Conservation (phyloP, 257 asterid species). For the Petrea volubilis region DNA sequence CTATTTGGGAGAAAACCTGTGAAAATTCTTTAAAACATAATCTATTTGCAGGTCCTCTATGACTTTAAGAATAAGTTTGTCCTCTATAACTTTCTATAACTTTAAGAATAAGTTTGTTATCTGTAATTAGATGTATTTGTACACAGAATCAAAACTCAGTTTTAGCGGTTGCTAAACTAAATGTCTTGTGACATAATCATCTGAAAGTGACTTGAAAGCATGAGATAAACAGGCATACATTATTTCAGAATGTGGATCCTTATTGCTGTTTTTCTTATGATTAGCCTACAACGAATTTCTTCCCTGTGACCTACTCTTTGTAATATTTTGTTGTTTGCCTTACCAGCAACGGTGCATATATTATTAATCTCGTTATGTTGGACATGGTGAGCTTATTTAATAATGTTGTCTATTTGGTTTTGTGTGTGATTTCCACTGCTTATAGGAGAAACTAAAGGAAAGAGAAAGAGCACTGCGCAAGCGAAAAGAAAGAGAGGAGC, state of each 20-base stretch:
- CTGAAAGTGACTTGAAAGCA: not conserved
- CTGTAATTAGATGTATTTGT: no score
- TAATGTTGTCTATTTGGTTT: not conserved
- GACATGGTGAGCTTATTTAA: slow-evolving; percentile 13
- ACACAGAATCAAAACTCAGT: not conserved
- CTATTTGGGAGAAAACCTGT: not conserved
- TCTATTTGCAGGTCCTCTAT: not conserved
- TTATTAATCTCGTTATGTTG: no score
- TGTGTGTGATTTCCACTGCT: slow-evolving; percentile 13
- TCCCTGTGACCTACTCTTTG: no score
- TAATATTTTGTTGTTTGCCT: no score
- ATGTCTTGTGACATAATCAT: not conserved
- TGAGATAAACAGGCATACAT: not conserved
- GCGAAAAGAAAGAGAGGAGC: slow-evolving; percentile 98
- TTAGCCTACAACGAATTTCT: no score
- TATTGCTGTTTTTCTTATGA: not conserved
- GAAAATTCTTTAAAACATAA: not conserved
- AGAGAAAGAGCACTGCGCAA: slow-evolving; percentile 87
- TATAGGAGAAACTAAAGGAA: slow-evolving; percentile 87
- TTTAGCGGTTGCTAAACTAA: not conserved
- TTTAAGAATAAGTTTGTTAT: no score
- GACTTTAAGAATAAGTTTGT: not conserved
- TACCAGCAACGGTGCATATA: no score
- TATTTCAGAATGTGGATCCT: not conserved
- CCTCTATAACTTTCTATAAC: not conserved